phyloP scores from a whole-genome alignment of 2,329 filamentous ascomycete genomes.

The Colletotrichum zoysiae region DNA sequence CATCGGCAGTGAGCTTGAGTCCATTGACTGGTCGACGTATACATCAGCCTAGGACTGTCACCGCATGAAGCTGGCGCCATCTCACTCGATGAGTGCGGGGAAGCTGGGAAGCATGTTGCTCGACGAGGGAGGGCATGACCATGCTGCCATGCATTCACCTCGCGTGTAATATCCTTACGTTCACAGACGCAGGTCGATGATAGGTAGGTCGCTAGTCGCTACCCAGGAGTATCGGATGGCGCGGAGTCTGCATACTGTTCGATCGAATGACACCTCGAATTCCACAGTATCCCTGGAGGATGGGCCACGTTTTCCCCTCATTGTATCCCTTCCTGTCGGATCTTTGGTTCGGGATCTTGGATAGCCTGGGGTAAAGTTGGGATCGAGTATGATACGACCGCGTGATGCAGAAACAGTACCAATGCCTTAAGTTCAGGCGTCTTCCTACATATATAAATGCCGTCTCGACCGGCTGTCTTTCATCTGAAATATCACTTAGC shows the following conservation, averaged over 20 bases:
- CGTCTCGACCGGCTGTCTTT: slow-evolving; percentile 16
- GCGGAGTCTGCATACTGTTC: slow-evolving; percentile 30
- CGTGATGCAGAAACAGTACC: not conserved
- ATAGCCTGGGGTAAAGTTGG: slow-evolving; percentile 39
- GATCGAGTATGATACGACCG: slow-evolving; percentile 28
- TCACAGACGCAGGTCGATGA: slow-evolving; percentile 37
- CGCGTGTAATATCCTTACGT: slow-evolving; percentile 27
- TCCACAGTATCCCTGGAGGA: slow-evolving; percentile 19
- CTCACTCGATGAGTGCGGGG: slow-evolving; percentile 26
- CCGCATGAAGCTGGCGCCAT: slow-evolving; percentile 26
- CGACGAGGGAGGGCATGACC: slow-evolving; percentile 23
- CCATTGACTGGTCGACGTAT: slow-evolving; percentile 6
- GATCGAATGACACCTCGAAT: slow-evolving; percentile 28
- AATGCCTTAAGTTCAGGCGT: slow-evolving; percentile 12
- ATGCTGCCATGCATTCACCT: slow-evolving; percentile 37
- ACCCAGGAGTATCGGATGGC: slow-evolving; percentile 35
- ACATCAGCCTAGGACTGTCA: slow-evolving; percentile 12
- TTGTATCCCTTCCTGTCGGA: slow-evolving; percentile 18
- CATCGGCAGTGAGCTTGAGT: slow-evolving; percentile 25
- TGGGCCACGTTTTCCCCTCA: slow-evolving; percentile 33
- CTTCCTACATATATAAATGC: slow-evolving; percentile 36
- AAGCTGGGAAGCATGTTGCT: slow-evolving; percentile 39
- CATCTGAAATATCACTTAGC: not conserved
- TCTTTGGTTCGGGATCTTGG: slow-evolving; percentile 30
- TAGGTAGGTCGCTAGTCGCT: slow-evolving; percentile 32